These are phyloP conservation scores for Inga leiocalycina DNA, from an alignment of 306 rosid species.

Conservation along the genomic window DNA sequence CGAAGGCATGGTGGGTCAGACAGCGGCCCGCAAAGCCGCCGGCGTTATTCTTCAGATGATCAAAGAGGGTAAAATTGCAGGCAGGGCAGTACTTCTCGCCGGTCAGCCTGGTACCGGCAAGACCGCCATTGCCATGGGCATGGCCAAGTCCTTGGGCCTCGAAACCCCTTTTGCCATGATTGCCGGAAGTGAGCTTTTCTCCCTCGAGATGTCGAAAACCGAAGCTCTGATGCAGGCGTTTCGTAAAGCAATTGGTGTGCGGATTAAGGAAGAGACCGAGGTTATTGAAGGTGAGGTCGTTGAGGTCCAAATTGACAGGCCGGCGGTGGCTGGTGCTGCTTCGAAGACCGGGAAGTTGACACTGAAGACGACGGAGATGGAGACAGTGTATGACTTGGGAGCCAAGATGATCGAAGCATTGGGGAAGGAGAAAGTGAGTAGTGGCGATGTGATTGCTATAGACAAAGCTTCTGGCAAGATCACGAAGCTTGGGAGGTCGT, in stretches of 20 bases:
- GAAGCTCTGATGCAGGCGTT: constrained; percentile 91
- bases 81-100: constrained; percentile 85
- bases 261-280: constrained; percentile 98
- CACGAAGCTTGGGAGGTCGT: constrained; percentile 91
- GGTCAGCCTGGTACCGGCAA: constrained; percentile 98
- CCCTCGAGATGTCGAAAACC: constrained; percentile 92
- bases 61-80: constrained; percentile 87
- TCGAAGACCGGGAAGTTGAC: constrained; percentile 90
- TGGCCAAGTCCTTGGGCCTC: constrained; percentile 95
- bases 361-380: constrained; percentile 95
- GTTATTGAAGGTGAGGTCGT: constrained; percentile 95
- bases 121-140: constrained; percentile 99
- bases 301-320: constrained; percentile 92
- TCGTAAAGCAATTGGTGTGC: constrained; percentile 88
- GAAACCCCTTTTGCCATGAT: constrained; percentile 97
- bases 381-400: constrained; percentile 95
- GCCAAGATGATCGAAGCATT: constrained; percentile 95
- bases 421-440: constrained; percentile 91
- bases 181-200: constrained; percentile 94
- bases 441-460: constrained; percentile 81
- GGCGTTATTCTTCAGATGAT: constrained; percentile 95
- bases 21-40: constrained; percentile 88
- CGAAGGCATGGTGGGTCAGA: constrained; percentile 98
- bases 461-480: constrained; percentile 96
- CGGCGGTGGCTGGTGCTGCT: constrained; percentile 80